phyloP scores from a whole-genome alignment of 495 filamentous ascomycete genomes.

The Rhypophila decipiens region DNA sequence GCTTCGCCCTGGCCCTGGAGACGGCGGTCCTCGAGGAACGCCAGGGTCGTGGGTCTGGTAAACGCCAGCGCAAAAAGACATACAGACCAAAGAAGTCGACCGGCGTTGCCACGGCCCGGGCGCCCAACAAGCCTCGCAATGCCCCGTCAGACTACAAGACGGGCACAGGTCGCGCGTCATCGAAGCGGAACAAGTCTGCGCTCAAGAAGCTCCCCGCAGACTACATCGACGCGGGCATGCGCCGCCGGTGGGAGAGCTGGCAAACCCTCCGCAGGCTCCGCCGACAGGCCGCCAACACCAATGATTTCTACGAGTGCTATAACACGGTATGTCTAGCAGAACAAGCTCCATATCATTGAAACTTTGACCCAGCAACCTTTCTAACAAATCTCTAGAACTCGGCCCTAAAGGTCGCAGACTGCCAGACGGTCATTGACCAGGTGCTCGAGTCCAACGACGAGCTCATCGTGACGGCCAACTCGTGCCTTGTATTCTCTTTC shows the following conservation, averaged over 20 bases:
- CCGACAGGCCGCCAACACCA: slow-evolving; percentile 9
- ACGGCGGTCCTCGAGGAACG: slow-evolving; percentile 12
- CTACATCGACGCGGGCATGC: slow-evolving; percentile 7
- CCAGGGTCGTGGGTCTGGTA: not conserved
- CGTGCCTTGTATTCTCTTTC: slow-evolving; percentile 32
- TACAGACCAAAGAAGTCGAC: slow-evolving; percentile 7
- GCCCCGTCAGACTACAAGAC: slow-evolving; percentile 19
- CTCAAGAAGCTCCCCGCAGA: slow-evolving; percentile 19
- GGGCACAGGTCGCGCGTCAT: slow-evolving; percentile 13
- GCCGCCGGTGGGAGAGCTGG: slow-evolving; percentile 17
- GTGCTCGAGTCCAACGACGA: slow-evolving; percentile 24
- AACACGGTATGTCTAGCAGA: slow-evolving; percentile 29
- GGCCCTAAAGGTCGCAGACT: slow-evolving; percentile 24
- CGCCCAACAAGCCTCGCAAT: slow-evolving; percentile 9
- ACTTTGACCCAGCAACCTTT: slow-evolving; percentile 12
- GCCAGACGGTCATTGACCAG: slow-evolving; percentile 27
- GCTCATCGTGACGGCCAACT: slow-evolving; percentile 27
- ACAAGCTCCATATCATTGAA: no score
- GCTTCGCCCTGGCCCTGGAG: slow-evolving; percentile 19
- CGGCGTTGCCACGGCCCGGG: slow-evolving; percentile 7
- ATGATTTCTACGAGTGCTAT: slow-evolving; percentile 34
- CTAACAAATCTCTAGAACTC: slow-evolving; percentile 17
- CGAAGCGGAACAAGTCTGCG: slow-evolving; percentile 16
- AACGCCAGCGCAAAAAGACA: slow-evolving; percentile 11
- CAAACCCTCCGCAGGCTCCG: slow-evolving; percentile 10